Evolutionary conservation across 2,329 filamentous ascomycete genomes (phyloP), one percentile per base, ranked within the genome.

Genomic region (Fusarium citri): DNA sequence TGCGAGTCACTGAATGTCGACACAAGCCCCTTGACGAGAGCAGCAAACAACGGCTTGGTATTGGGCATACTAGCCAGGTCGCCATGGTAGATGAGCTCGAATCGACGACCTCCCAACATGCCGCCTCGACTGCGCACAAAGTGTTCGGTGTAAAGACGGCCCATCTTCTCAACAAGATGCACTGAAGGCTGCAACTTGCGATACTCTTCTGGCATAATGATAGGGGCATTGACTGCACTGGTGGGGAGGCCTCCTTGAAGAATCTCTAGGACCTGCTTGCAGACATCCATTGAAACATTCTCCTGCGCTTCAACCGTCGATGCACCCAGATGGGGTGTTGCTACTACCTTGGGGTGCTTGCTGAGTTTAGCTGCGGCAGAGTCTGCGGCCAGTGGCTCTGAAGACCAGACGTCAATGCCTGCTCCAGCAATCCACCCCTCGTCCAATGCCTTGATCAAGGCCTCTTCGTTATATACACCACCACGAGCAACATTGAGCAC

Each of bases 231-330:
- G 76, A 95, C 92, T 8, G 92, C 92, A 22, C 87, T 89, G 2
- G 91, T 92, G 0, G 93, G 92, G 2, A 94, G 83, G 1, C 91
- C 90, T 5, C 92, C 92, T 0, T 85, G 83, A 4, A 96, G 83
- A 43, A 95, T 93, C 61, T 90, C 87, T 0, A 92, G 84, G 15
- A 94, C 91, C 79, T 96, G 92, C 34, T 91, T 90, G 78, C 92
- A 95, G 11, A 95, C 93, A 72, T 95, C 93, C 67, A 94, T 87
- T 2, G 91, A 92, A 6, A 94, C 92, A 66, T 94, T 94, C 75
- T 95, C 92, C 78, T 96, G 92, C 0, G 93, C 93, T 83, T 96
- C 93, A 34, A 92, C 86, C 0, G 93, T 96, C 0, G 90, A 93
- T 0, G 93, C 93, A 10, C 92, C 92, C 0, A 96, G 84, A 77